Percentiles rank a stretch among this genome's conserved stretches.
These are phyloP conservation scores for Malassezia furfur DNA, from an alignment of 1,284 basidiomycete genomes.

Conservation along the genomic window DNA sequence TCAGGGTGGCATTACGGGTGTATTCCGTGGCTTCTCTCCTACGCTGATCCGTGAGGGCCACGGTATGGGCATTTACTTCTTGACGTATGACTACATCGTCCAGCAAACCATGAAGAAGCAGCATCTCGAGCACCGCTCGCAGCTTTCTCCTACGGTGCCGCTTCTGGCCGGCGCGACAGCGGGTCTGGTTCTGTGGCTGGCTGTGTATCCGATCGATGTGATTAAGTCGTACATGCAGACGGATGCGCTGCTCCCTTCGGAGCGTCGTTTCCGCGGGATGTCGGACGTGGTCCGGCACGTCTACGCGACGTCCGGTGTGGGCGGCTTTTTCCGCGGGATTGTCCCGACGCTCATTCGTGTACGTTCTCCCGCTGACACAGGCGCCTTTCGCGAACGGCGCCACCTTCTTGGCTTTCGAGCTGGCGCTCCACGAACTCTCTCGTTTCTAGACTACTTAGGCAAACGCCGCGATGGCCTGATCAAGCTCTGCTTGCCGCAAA, in stretches of 20 bases:
- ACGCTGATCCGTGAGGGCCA: conserved; percentile 74
- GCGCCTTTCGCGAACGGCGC: conserved; percentile 46
- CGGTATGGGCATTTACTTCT: conserved; percentile 55
- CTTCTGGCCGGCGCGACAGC: conserved; percentile 40
- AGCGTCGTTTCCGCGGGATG: conserved; percentile 65
- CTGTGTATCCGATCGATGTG: conserved; percentile 13
- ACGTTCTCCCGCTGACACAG: background rate
- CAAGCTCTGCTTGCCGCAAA: conserved; percentile 6
- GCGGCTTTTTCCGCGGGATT: conserved; percentile 80
- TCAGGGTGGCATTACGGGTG: conserved; percentile 60
- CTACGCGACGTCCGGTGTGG: conserved; percentile 68
- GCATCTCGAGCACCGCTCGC: conserved; percentile 17
- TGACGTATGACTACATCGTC: conserved; percentile 83
- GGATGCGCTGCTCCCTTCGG: conserved; percentile 55
- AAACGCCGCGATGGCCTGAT: conserved; percentile 8
- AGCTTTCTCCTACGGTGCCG: conserved; percentile 30
- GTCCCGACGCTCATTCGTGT: conserved; percentile 77
- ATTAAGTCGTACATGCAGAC: conserved; percentile 56
- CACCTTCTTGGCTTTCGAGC: conserved; percentile 43
- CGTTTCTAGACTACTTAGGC: conserved; percentile 3
- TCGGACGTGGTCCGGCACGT: conserved; percentile 72
- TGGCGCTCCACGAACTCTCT: conserved; percentile 1
- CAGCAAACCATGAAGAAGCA: conserved; percentile 60
- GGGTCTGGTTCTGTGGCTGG: conserved; percentile 23
- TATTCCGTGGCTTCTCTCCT: conserved; percentile 86